These are phyloP conservation scores for Hypoxylon sp. DNA, from an alignment of 2,329 filamentous ascomycete species.

Conservation along the genomic window DNA sequence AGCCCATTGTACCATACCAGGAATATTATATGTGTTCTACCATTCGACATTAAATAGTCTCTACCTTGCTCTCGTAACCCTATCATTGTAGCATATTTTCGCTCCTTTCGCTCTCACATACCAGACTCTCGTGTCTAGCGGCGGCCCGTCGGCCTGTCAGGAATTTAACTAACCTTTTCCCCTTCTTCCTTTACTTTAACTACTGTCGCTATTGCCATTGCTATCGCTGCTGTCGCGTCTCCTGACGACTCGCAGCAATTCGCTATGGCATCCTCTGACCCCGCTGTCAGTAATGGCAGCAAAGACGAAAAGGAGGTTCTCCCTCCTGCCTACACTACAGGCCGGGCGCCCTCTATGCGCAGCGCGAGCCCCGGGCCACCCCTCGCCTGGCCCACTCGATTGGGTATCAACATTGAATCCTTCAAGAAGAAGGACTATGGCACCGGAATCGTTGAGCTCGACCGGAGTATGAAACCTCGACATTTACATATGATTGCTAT, in stretches of 20 bases:
- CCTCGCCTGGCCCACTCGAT: constrained; percentile 50
- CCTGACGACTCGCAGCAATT: constrained; percentile 5
- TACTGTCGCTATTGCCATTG: not conserved
- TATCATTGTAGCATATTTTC: constrained; percentile 23
- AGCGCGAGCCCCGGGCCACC: no score
- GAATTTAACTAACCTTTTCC: constrained; percentile 7
- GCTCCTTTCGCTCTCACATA: constrained; percentile 14
- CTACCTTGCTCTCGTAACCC: constrained; percentile 19
- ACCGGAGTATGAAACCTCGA: constrained; percentile 56
- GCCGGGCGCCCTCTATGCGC: no score
- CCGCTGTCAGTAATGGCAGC: constrained; percentile 35
- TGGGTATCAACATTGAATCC: constrained; percentile 53
- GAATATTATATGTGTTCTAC: not conserved
- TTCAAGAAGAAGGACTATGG: constrained; percentile 53
- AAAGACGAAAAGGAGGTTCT: constrained; percentile 45
- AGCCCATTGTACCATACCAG: constrained; percentile 3
- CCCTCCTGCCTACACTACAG: constrained; percentile 31
- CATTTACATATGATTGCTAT: constrained; percentile 64
- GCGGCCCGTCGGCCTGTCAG: constrained; percentile 16
- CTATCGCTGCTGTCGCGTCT: not conserved
- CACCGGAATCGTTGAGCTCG: constrained; percentile 49
- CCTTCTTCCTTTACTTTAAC: not conserved
- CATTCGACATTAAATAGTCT: constrained; percentile 33
- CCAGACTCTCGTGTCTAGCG: constrained; percentile 8
- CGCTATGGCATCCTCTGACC: constrained; percentile 39